Percentiles rank a stretch among this genome's conserved stretches.
Conservation (phyloP, 2,329 filamentous ascomycete species). For the Phoma sp. region DNA sequence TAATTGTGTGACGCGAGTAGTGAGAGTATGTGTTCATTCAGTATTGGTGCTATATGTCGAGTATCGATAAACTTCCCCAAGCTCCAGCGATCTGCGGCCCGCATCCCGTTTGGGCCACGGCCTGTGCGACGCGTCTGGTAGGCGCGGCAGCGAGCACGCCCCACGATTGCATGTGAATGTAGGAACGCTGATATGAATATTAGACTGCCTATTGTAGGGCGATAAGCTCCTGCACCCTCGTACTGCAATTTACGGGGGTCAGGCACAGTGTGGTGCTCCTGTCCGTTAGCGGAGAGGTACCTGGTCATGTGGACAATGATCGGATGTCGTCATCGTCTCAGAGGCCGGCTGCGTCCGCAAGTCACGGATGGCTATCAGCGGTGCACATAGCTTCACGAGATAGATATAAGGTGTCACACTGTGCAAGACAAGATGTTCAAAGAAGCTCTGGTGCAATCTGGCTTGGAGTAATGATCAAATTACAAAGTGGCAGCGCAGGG, state of each 20-base stretch:
- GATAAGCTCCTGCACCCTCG: background rate
- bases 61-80: slow-evolving; percentile 29
- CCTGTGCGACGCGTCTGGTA: slow-evolving; percentile 22
- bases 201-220: background rate
- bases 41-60: slow-evolving; percentile 5
- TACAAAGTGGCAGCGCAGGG: slow-evolving; percentile 28
- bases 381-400: slow-evolving; percentile 18
- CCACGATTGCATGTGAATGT: slow-evolving; percentile 16
- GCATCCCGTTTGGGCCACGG: slow-evolving; percentile 23
- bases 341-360: slow-evolving; percentile 37
- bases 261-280: slow-evolving; percentile 6
- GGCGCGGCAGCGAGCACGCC: slow-evolving; percentile 20
- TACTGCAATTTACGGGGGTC: background rate
- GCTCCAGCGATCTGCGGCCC: slow-evolving; percentile 23
- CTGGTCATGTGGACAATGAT: slow-evolving; percentile 30
- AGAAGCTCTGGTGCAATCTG: slow-evolving; percentile 30
- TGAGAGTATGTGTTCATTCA: background rate
- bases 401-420: slow-evolving; percentile 12
- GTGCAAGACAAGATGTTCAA: slow-evolving; percentile 1
- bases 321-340: slow-evolving; percentile 44
- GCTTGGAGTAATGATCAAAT: slow-evolving; percentile 28
- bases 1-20: background rate
- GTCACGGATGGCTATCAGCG: slow-evolving; percentile 39
- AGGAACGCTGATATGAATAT: background rate
- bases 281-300: background rate